Evolutionary conservation across 352 stramenopile species (phyloP), one percentile per base, ranked within the genome.

Genomic region (Elongisporangium anandrum): DNA sequence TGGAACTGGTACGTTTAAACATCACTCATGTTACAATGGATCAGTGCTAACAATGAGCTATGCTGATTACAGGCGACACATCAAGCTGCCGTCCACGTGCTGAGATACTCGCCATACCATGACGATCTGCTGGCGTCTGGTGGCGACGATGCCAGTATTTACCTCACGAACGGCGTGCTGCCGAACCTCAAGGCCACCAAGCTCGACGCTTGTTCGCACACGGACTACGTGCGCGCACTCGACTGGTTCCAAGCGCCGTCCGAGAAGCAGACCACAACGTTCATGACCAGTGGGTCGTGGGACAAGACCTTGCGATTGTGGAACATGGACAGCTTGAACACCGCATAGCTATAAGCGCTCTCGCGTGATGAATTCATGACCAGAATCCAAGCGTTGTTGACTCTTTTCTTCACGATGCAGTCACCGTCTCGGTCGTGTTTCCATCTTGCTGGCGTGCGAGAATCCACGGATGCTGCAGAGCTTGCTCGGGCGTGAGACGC

Each of bases 191-290:
- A 56, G 55, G 50, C 61, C 53, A 60, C 65, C 2, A 51, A 66
- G 24, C 47, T 75, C 15, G 54, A 56, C 2, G 52, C 39, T 21
- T 51, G 62, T 17, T 61, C 69, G 9, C 85, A 94, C 50, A 34
- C 22, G 16, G 85, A 94, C 65, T 94, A 94, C 48, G 77, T 94
- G 9, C 85, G 81, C 21, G 81, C 75, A 1, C 52, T 94, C 8
- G 81, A 74, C 22, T 94, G 85, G 85, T 77, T 81, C 45, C 64
- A 77, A 49, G 34, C 62, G 20, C 8, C 60, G 17, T 24, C 8
- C 17, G 41, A 23, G 17, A 57, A 63, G 9, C 52, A 64, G 38
- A 47, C 55, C 16, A 47, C 65, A 9, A 66, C 70, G 2, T 24
- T 74, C 29, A 65, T 90, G 4, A 68, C 65, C 13, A 85, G 74